Base-by-base conservation (phyloP, 2,329 filamentous ascomycete genomes). In the Phialophora chinensis region DNA sequence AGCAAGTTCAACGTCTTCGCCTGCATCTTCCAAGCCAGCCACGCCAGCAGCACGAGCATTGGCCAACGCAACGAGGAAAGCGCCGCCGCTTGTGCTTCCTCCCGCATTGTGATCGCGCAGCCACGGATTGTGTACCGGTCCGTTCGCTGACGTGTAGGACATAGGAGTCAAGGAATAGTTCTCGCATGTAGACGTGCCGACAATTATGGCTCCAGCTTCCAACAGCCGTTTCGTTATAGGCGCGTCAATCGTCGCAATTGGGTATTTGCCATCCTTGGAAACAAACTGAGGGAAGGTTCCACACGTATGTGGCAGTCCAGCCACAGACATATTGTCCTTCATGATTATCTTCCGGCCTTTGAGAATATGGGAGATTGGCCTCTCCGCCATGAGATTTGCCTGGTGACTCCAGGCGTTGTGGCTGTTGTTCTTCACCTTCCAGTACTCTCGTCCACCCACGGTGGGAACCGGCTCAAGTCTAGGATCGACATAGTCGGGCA, bases 371-470 rank as follows among this genome's bases (percentile, higher is more conserved):
- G 66, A 74, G 17, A 66, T 60, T 3, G 75, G 74, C 50, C 65
- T 65, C 3, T 71, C 63, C 6, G 76, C 71, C n/a, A 66, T 70
- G 12, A 80, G 71, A 2, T 72, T 69, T 25, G 74, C 75, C 47
- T 74, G 74, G 61, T 81, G 77, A 49, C 78, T 78, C 80, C 80
- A 82, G n/a, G 76, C 80, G 71, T 81, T 82, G 25, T 81, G 65
- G 12, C 77, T 77, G 65, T 82, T 81, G 4, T 77, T 74, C n/a
- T 59, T 61, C 42, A 76, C 71, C 65, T 65, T 64, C 60, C 62
- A 67, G 62, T 72, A 75, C 49, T 60, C 29, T 66, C 67, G 49
- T 56, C 67, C 68, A 5, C 63, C 64, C 11, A 60, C n/a, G 5
- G 65, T 74, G 62, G 69, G 63, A 2, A 70, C 66, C 3, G 78